A percentile compares a stretch with the other conserved stretches of the same genome.
These are phyloP conservation scores for Lentinula aciculospora DNA, from an alignment of 768 basidiomycete genomes.

Conservation along the genomic window DNA sequence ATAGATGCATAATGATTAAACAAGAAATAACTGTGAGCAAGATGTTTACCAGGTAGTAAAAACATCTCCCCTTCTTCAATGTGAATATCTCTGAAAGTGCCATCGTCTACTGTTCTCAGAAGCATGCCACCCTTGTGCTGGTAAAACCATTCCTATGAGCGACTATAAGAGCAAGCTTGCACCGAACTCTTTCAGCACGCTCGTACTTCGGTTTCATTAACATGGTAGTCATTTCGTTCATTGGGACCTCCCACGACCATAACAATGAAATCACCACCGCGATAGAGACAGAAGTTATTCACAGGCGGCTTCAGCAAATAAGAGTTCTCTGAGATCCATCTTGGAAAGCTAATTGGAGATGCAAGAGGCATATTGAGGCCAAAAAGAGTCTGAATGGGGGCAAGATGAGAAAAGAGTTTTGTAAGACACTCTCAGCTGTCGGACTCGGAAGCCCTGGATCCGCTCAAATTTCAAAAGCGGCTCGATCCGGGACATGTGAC, in stretches of 20 bases:
- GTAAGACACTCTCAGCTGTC: not conserved
- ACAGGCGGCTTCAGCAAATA: conserved; percentile 86
- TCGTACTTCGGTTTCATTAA: conserved; percentile 88
- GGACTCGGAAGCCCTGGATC: too few relatives aligned
- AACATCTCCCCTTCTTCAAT: conserved; percentile 99
- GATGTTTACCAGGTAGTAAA: conserved; percentile 71
- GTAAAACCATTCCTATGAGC: conserved; percentile 89
- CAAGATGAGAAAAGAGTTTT: not conserved
- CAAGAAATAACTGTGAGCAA: not conserved
- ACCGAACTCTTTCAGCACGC: too few relatives aligned
- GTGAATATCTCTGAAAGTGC: conserved; percentile 73
- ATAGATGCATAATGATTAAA: not conserved
- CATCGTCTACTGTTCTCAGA: conserved; percentile 78
- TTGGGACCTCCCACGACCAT: conserved; percentile 98
- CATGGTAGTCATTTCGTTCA: conserved; percentile 88
- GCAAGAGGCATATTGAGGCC: conserved; percentile 55
- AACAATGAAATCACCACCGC: conserved; percentile 82
- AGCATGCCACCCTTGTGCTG: conserved; percentile 94
- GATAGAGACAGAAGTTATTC: conserved; percentile 83
- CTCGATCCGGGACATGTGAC: not conserved
- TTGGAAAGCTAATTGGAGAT: conserved; percentile 82
- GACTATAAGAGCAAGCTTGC: not conserved
- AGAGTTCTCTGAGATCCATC: conserved; percentile 81
- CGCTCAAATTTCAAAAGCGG: too few relatives aligned
- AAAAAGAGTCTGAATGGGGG: not conserved